A percentile compares a stretch with the other conserved stretches of the same genome.
phyloP scores from a whole-genome alignment of 2,329 filamentous ascomycete species.

The Pseudogymnoascus pannorum region DNA sequence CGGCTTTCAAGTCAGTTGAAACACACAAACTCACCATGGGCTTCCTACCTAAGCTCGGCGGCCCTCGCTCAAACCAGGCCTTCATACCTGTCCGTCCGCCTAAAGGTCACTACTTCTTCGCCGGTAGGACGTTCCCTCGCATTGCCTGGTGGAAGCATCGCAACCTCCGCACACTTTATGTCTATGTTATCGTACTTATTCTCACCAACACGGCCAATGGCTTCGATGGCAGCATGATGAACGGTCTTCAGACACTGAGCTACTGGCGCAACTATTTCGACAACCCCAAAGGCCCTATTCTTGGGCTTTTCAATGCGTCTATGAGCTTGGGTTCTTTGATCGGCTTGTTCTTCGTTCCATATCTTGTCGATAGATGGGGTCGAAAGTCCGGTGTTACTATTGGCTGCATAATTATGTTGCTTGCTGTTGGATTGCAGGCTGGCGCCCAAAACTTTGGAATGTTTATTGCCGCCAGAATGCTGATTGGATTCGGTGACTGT shows the following conservation, averaged over 20 bases:
- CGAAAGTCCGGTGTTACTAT: slow-evolving; percentile 22
- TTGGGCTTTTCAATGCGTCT: slow-evolving; percentile 33
- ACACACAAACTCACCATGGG: not conserved
- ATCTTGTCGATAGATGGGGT: slow-evolving; percentile 26
- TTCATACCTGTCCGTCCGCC: not conserved
- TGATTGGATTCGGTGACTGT: slow-evolving; percentile 30
- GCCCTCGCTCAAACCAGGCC: not conserved
- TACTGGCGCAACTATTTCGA: slow-evolving; percentile 37
- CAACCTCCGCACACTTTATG: slow-evolving; percentile 27
- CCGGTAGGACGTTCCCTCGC: slow-evolving; percentile 23
- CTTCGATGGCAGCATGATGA: slow-evolving; percentile 38
- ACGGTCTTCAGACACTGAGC: slow-evolving; percentile 38
- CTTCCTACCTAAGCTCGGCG: not conserved
- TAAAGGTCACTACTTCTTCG: slow-evolving; percentile 13
- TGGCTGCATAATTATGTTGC: slow-evolving; percentile 31
- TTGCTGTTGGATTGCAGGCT: slow-evolving; percentile 32
- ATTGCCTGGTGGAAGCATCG: slow-evolving; percentile 25
- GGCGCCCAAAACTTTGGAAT: slow-evolving; percentile 30
- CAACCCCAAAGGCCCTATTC: slow-evolving; percentile 24
- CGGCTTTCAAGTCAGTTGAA: not conserved
- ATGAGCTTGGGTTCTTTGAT: not conserved
- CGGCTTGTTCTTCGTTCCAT: slow-evolving; percentile 25
- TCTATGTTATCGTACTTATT: slow-evolving; percentile 27
- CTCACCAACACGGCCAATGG: slow-evolving; percentile 30
- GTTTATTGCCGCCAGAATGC: slow-evolving; percentile 32